Evolutionary conservation across 305 asterid species (phyloP), one percentile per base, ranked within the genome.

Genomic region (Ajuga reptans): DNA sequence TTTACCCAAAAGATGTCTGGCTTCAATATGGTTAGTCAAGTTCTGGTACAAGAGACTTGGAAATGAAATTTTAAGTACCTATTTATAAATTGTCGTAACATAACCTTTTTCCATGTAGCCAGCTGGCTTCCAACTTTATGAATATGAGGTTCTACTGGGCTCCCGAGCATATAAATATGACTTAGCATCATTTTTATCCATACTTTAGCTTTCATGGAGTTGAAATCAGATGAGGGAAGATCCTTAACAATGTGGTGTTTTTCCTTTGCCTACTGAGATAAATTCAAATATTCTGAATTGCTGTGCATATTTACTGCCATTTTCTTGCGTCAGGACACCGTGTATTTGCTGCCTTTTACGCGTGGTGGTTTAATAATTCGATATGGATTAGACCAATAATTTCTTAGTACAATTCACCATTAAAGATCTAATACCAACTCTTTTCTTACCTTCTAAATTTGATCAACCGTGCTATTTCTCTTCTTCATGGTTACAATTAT

Each of bases 301-400:
- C 14, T 43, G 34, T 50, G 66, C 66, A 6, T 10, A n/a, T 14
- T 62, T 45, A 12, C 57, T 66, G 69, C 64, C 29, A 4, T 21
- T 64, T 60, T 43, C 43, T 42, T 60, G 39, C 50, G 63, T 31
- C n/a, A 66, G 33, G 54, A 11, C 33, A 7, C 56, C 33, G 59
- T 29, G 49, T 36, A 46, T 6, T 5, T 24, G 21, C n/a, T 56
- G 66, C 55, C 27, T 57, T 39, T 15, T 52, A 8, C 56, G n/a
- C 18, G 66, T 39, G 24, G 51, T 69, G 67, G 65, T 39, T 16
- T 41, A 72, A 53, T 51, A 42, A 42, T 64, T 49, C 49, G 15
- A 27, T 37, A 24, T 49, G 34, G 37, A 47, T 31, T 39, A 31
- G 54, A 43, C 61, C 21, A 39, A 37, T 45, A 64, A 31, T 14